These are phyloP conservation scores for Tinospora cordifolia DNA, from an alignment of 164 flowering plant species.

Conservation along the genomic window DNA sequence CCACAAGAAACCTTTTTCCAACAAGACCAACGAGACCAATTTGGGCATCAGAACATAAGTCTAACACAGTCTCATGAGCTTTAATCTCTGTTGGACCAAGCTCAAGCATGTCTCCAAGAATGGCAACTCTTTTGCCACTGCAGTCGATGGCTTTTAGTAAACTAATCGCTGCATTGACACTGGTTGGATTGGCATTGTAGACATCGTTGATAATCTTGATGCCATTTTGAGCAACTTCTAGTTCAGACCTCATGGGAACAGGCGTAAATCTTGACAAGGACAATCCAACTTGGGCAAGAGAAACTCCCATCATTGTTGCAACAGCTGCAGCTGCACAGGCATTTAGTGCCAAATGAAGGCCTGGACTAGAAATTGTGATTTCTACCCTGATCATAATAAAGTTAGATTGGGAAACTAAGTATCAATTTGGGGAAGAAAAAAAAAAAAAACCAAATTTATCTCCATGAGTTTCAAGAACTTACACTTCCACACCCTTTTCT, in stretches of 20 bases:
- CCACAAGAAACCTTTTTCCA: conserved; percentile 23
- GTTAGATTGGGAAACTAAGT: background rate
- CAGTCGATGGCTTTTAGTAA: conserved; percentile 24
- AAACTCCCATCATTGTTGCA: conserved; percentile 21
- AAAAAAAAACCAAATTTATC: background rate
- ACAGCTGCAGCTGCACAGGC: conserved; percentile 37
- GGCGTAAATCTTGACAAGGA: conserved; percentile 26
- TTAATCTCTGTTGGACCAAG: conserved; percentile 22
- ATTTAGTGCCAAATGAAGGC: conserved; percentile 29
- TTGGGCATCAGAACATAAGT: conserved; percentile 14
- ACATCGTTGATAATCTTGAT: conserved; percentile 27
- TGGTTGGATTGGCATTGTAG: conserved; percentile 32
- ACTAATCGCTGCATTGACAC: conserved; percentile 26
- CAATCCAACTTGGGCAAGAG: conserved; percentile 25
- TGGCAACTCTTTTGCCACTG: conserved; percentile 25
- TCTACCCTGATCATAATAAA: conserved; percentile 20
- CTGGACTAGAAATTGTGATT: conserved; percentile 27
- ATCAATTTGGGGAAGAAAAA: background rate
- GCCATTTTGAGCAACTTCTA: conserved; percentile 25
- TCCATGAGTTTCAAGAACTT: conserved; percentile 4
- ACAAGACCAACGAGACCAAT: conserved; percentile 26
- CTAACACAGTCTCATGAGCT: conserved; percentile 24
- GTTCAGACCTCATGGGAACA: conserved; percentile 27
- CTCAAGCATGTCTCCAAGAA: conserved; percentile 36
- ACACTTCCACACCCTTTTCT: conserved; percentile 19